phyloP scores from a whole-genome alignment of 768 basidiomycete species.

The Rhizopogon vesiculosus region DNA sequence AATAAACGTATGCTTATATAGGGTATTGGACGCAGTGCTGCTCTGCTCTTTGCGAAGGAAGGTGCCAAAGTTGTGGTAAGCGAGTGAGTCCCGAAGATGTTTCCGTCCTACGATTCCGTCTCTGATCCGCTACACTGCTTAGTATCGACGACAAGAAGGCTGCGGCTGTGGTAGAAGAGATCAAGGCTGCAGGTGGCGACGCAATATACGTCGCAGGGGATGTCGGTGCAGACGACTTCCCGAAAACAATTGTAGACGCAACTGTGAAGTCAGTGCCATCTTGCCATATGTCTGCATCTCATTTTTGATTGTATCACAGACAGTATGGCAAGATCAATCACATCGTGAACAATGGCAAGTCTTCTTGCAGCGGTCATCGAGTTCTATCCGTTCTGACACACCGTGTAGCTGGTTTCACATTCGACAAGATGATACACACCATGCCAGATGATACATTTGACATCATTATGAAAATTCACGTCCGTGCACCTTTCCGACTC shows the following conservation, averaged over 20 bases:
- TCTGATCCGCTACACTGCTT: not conserved
- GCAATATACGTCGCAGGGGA: slow-evolving; percentile 75
- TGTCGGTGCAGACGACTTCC: slow-evolving; percentile 80
- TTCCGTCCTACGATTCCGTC: not conserved
- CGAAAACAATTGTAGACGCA: slow-evolving; percentile 69
- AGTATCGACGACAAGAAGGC: slow-evolving; percentile 75
- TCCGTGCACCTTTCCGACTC: no score
- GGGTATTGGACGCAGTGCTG: slow-evolving; percentile 77
- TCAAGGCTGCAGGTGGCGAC: slow-evolving; percentile 67
- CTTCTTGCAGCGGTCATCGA: not conserved
- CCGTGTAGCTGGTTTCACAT: slow-evolving; percentile 63
- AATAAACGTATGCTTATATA: slow-evolving; percentile 19
- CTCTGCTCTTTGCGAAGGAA: slow-evolving; percentile 76
- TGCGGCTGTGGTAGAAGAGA: slow-evolving; percentile 63
- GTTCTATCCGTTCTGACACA: not conserved
- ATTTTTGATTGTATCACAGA: not conserved
- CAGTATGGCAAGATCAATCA: slow-evolving; percentile 87
- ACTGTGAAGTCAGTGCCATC: slow-evolving; percentile 60
- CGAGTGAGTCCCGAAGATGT: slow-evolving; percentile 48
- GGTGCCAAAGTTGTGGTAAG: slow-evolving; percentile 84
- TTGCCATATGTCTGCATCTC: not conserved
- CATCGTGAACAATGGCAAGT: slow-evolving; percentile 73
- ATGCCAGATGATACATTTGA: slow-evolving; percentile 25
- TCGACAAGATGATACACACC: slow-evolving; percentile 85
- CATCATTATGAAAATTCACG: no score